Evolutionary conservation across 495 filamentous ascomycete genomes (phyloP).

Genomic region (Barbatosphaeria neglecta): DNA sequence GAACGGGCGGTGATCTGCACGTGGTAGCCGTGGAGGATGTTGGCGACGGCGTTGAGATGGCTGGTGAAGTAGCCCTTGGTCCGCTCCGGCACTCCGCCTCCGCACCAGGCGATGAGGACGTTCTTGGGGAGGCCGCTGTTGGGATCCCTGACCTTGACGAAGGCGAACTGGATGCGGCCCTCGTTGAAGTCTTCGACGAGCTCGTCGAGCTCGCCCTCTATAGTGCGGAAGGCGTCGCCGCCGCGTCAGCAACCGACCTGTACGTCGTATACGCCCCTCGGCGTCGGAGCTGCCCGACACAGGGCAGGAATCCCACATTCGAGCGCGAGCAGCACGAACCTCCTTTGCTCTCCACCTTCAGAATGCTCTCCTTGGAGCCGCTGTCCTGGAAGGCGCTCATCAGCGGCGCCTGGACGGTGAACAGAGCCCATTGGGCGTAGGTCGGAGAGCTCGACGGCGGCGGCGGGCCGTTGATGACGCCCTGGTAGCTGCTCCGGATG

Average conservation of each 20-base stretch:
- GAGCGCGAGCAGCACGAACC: conserved; percentile 46
- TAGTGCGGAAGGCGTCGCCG: conserved; percentile 3
- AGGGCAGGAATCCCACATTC: no score
- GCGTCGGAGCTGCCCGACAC: background rate
- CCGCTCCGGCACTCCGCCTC: conserved; percentile 93
- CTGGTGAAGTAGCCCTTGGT: conserved; percentile 98
- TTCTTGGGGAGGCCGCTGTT: conserved; percentile 87
- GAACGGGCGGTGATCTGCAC: conserved; percentile 93
- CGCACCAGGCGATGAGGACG: conserved; percentile 93
- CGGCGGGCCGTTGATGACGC: conserved; percentile 62
- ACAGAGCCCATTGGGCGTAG: conserved; percentile 72
- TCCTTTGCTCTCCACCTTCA: conserved; percentile 88
- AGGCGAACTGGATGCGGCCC: conserved; percentile 92
- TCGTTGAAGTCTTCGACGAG: conserved; percentile 97
- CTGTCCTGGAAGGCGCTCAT: conserved; percentile 83
- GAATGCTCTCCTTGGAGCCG: conserved; percentile 76
- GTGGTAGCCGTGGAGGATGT: conserved; percentile 91
- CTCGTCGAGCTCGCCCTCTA: conserved; percentile 88
- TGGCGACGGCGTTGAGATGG: conserved; percentile 77
- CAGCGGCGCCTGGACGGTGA: conserved; percentile 80
- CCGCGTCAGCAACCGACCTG: conserved; percentile 1
- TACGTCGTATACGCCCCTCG: background rate
- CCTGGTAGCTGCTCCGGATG: conserved; percentile 85
- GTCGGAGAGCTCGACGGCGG: conserved; percentile 48
- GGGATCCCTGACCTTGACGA: conserved; percentile 88